phyloP scores from a whole-genome alignment of 1,139 yeast genomes.

The Geotrichum carabidarum region DNA sequence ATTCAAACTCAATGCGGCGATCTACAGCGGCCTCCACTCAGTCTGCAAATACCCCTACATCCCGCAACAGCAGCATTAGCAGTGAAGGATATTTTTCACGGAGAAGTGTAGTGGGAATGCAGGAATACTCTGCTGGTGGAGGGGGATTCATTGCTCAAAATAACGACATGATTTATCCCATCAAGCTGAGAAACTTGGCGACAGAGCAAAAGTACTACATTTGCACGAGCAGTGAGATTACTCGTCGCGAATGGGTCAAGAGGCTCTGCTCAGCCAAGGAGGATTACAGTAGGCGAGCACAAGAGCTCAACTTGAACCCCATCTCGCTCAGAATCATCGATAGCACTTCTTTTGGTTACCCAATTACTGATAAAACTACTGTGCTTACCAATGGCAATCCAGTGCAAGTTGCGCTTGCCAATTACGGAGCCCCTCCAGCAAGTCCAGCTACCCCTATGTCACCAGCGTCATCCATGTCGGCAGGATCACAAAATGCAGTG shows the following conservation, averaged over 20 bases:
- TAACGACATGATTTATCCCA: constrained; percentile 13
- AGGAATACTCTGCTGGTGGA: neutral
- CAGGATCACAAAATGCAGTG: neutral
- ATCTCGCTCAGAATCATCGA: constrained; percentile 9
- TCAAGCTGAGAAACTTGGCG: constrained; percentile 15
- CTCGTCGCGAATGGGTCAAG: constrained; percentile 15
- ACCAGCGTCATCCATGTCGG: neutral
- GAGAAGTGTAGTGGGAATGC: neutral
- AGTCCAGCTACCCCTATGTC: neutral
- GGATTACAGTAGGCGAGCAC: constrained; percentile 6
- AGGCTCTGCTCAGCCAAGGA: constrained; percentile 8
- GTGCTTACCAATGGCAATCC: constrained; percentile 5
- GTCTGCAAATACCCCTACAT: neutral
- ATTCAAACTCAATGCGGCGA: neutral
- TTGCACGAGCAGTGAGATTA: constrained; percentile 8
- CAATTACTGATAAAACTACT: constrained; percentile 2
- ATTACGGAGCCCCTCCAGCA: neutral
- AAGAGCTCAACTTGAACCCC: constrained; percentile 9
- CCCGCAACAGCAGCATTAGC: neutral
- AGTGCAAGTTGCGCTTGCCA: neutral
- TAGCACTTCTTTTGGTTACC: constrained; percentile 8
- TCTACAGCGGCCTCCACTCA: neutral
- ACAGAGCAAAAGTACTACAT: constrained; percentile 16
- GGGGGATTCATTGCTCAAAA: constrained; percentile 4
- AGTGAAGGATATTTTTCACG: neutral